A percentile compares a stretch with the other conserved stretches of the same genome.
Conservation (phyloP, 768 basidiomycete genomes). For the Pleurotus giganteus region DNA sequence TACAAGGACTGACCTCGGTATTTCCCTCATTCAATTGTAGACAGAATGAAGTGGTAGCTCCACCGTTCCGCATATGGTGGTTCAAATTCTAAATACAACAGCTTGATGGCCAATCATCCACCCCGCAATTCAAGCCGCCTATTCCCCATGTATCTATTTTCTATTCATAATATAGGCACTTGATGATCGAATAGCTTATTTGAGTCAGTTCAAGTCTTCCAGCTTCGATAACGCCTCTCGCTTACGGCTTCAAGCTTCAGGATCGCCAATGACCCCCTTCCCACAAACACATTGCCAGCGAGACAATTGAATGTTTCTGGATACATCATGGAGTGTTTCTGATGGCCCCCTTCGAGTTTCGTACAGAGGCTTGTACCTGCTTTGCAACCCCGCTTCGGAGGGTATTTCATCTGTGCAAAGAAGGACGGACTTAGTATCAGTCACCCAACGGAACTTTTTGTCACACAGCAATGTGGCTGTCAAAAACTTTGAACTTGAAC, state of each 20-base stretch:
- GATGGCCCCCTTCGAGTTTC: not conserved
- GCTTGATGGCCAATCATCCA: not conserved
- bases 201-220: not conserved
- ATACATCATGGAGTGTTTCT: conserved; percentile 2
- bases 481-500: not conserved
- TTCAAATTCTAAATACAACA: not conserved
- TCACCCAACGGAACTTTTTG: not conserved
- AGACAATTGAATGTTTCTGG: not conserved
- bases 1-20: not conserved
- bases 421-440: not conserved
- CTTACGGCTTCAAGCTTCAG: not conserved
- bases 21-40: not conserved
- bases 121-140: not conserved
- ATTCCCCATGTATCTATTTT: not conserved
- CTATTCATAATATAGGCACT: not conserved
- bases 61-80: not conserved
- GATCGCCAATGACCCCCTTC: not conserved
- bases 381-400: conserved; percentile 5
- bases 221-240: not conserved
- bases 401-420: not conserved
- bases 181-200: conserved; percentile 1
- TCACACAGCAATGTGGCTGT: not conserved
- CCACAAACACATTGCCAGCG: not conserved
- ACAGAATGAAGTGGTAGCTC: not conserved
- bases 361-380: not conserved